Base-by-base conservation (phyloP, 2,329 filamentous ascomycete genomes). In the Xylaria sp. region DNA sequence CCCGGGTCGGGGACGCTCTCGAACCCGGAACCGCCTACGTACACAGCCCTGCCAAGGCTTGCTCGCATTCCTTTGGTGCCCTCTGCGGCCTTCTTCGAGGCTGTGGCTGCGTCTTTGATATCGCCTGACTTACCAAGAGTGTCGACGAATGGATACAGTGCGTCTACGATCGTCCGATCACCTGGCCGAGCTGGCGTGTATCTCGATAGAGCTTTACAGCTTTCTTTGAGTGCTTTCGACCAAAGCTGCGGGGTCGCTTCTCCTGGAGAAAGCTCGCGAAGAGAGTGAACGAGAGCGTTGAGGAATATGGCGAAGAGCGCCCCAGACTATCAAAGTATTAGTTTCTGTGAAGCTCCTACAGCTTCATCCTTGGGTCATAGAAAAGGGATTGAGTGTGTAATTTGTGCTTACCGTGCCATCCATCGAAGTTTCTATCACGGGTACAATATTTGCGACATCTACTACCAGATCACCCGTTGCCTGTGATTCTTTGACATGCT, bases 31-130 rank as follows among this genome's bases (percentile, higher is more conserved):
- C 91, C 92, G 70, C 92, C 93, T 60, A 97, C 89, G 79, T 97
- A 97, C 12, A 96, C 93, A 1, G 91, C 89, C 68, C 94, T 84
- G 8, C 96, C 96, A 50, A 99, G 84, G 75, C 91, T 96, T 51
- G 96, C 93, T 80, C 92, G 89, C 94, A 99, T 98, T 28, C 91
- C 92, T 84, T 94, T 97, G 23, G 96, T 98, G 37, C 88, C 88
- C 72, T 95, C 91, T 3, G 94, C 92, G 0, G 92, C 96, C 56
- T 89, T 85, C 72, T 88, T 87, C 0, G 94, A 91, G 1, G 93
- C 94, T 75, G 89, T 84, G 0, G 93, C 94, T 8, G 96, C 94
- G 78, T 89, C 85, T 73, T 88, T 86, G 23, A 96, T 79, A 77
- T 92, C 88, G 15, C 88, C 88, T 0, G 89, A 90, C 76, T 87